Base-by-base conservation (phyloP, 163 green algal species). In the Scenedesmus sp. region DNA sequence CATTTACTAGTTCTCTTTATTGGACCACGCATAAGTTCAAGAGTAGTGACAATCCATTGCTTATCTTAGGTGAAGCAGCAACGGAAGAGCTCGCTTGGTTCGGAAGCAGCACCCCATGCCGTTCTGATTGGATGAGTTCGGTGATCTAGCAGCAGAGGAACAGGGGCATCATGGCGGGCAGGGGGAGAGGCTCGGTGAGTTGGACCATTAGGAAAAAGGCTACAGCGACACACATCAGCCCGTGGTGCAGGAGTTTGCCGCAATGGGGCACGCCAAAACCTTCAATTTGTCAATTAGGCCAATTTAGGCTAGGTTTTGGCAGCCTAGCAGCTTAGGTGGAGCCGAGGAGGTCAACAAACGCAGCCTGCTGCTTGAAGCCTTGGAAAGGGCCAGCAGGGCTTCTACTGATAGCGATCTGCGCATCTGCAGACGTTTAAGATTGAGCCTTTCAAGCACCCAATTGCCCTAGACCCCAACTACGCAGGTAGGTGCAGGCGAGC, bases 381-480 rank as follows among this genome's bases (percentile, higher is more conserved):
- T 7, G 59, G 65, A 40, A 76, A 76, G 26, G 30, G 30, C 30
- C 65, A 76, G 65, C 65, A 40, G 65, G 30, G 73, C 73, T 82
- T n/a, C 73, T 51, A 37, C 35, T 82, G 2, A 46, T 37, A 82
- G 73, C 73, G 73, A 44, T 76, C 73, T 82, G 35, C 78, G 13
- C 7, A 3, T 72, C 35, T 86, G 59, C 87, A 91, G 93, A 93
- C 95, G 93, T 97, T 99, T 61, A 97, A 98, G 85, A 99, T 99
- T 42, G 98, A 99, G 93, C 98, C 97, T 3, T 99, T 99, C 96
- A 98, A 95, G 94, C 98, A 99, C 92, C 96, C 96, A 30, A 92
- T 99, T 73, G 96, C 96, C 43, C 94, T 98, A 88, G 97, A 99
- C 86, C 97, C 97, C 2, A 92, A 97, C 40, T 99, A 99, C 93